Base-by-base conservation (phyloP, 2,329 filamentous ascomycete genomes). In the Exophiala sp. region DNA sequence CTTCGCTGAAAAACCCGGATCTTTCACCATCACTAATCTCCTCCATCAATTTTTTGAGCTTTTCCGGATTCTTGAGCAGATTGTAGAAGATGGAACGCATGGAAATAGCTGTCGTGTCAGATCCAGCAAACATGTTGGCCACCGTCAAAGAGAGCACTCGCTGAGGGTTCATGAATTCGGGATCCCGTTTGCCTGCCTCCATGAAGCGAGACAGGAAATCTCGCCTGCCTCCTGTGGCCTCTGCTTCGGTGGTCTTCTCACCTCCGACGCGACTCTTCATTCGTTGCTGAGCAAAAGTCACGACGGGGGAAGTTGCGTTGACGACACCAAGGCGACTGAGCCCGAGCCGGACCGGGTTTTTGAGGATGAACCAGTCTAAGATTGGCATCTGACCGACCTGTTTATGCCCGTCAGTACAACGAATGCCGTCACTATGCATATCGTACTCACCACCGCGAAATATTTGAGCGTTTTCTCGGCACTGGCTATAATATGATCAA, bases 71-170 rank as follows among this genome's bases (percentile, higher is more conserved):
- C 63, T 85, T 84, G 35, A 90, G 75, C 4, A 91, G 71, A 67
- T 83, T 85, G 70, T 91, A 91, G 64, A 91, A 89, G 0, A 90
- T 79, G 7, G 84, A 78, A 5, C 81, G 80, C 0, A 91, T 76
- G 3, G 80, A 82, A 65, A 91, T 91, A 32, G 85, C 87, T 0
- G 88, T 91, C 0, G 88, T 91, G 69, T 92, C 88, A 2, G 82
- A 86, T 3, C 88, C 87, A 0, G 88, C 88, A 88, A 80, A 50
- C 24, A 24, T n/a, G n/a, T n/a, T n/a, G n/a, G 47, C 35, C 8
- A 20, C 20, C 8, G 47, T 43, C 35, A 40, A 12, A 14, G 47
- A 34, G 4, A 47, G 32, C 3, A 47, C 45, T 16, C 45, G 12
- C 20, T 39, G 12, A 12, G 29, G 45, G 21, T 14, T 47, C 45